A percentile compares a stretch with the other conserved stretches of the same genome.
Conservation (phyloP, 768 basidiomycete species). For the Naganishia randhawae region DNA sequence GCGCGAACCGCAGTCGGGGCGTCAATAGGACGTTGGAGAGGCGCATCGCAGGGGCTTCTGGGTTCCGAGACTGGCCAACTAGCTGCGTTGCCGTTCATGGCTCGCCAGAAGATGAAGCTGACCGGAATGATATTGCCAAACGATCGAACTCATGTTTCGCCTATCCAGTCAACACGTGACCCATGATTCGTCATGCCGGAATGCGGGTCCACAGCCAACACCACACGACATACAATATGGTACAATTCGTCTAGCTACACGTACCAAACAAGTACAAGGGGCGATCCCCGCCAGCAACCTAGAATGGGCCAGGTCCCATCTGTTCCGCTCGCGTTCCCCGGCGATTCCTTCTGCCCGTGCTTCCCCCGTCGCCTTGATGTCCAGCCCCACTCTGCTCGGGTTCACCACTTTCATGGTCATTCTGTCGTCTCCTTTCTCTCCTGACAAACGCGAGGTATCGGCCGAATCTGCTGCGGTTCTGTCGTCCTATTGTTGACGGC, state of each 20-base stretch:
- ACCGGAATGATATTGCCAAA: background rate
- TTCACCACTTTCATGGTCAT: background rate
- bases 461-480: conserved; percentile 41
- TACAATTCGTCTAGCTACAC: background rate
- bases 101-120: background rate
- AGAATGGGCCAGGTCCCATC: conserved; percentile 16
- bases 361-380: conserved; percentile 15
- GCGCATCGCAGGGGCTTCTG: background rate
- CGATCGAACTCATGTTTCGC: background rate
- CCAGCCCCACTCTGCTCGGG: background rate
- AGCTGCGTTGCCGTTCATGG: background rate
- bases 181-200: conserved; percentile 3
- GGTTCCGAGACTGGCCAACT: no score
- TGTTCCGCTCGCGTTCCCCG: conserved; percentile 15
- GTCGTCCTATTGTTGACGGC: conserved; percentile 10
- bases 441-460: conserved; percentile 47
- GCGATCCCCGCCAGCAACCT: background rate
- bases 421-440: conserved; percentile 34
- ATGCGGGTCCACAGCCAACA: no score
- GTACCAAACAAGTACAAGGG: background rate
- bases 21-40: background rate
- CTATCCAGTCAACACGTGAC: conserved; percentile 1
- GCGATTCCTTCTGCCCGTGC: conserved; percentile 24
- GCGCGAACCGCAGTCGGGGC: conserved; percentile 78
- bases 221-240: background rate